phyloP scores from a whole-genome alignment of 768 basidiomycete genomes.

The Thelephora ganbajun region DNA sequence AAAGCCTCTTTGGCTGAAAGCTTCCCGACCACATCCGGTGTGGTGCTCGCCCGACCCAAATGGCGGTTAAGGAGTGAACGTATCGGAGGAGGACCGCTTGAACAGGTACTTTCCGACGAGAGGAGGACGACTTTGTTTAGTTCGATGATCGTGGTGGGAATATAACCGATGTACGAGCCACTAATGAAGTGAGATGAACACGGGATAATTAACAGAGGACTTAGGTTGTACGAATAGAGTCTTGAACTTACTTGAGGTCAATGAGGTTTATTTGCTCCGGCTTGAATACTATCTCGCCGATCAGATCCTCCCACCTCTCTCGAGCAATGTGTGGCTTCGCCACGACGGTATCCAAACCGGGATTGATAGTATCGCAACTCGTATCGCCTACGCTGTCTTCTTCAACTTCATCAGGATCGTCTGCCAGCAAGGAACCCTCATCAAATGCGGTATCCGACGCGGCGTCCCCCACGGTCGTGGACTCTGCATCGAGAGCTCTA shows the following conservation, averaged over 20 bases:
- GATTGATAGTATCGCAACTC: background rate
- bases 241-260: conserved; percentile 3
- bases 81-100: conserved; percentile 16
- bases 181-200: background rate
- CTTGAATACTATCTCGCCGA: background rate
- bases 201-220: too few species aligned
- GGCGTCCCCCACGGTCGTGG: too few species aligned
- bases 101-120: conserved; percentile 10
- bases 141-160: conserved; percentile 33
- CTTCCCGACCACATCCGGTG: conserved; percentile 5
- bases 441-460: too few species aligned
- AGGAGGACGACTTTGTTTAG: conserved; percentile 30
- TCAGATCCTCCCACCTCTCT: background rate
- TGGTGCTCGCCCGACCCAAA: conserved; percentile 11
- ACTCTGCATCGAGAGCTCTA: background rate
- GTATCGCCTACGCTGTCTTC: background rate
- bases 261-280: conserved; percentile 1
- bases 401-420: background rate
- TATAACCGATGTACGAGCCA: conserved; percentile 12
- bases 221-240: conserved; percentile 6
- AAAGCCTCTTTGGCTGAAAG: conserved; percentile 7
- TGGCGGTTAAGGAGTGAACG: conserved; percentile 19
- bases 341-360: background rate
- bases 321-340: background rate
- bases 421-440: background rate